Percentiles rank a stretch among this genome's conserved stretches.
Evolutionary conservation across 164 flowering plant species (phyloP).

Genomic region (Magnolia officinalis): DNA sequence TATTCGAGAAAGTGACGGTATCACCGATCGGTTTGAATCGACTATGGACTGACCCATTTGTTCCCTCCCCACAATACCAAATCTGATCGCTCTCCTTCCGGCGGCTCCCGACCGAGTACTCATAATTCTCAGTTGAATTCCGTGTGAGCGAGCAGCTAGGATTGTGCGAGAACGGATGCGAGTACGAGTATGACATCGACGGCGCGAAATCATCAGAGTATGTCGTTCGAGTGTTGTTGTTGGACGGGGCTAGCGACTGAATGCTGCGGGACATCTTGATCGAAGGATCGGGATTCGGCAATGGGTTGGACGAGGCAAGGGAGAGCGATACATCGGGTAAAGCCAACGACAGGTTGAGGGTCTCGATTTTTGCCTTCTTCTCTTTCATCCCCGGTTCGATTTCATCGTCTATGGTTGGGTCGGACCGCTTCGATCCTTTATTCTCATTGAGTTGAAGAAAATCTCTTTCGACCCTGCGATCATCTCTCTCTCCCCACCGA

Average conservation of each 20-base stretch:
- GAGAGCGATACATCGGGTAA: constrained; percentile 76
- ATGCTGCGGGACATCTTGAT: constrained; percentile 39
- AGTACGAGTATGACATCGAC: constrained; percentile 71
- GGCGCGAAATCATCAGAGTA: constrained; percentile 79
- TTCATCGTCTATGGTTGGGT: constrained; percentile 31
- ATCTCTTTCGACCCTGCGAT: constrained; percentile 83
- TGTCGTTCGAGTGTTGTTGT: constrained; percentile 49
- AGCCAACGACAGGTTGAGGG: constrained; percentile 76
- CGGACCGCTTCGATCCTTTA: constrained; percentile 42
- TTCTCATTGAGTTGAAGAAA: constrained; percentile 60
- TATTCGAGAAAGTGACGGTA: constrained; percentile 56
- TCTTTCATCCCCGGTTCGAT: constrained; percentile 34
- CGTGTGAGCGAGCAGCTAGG: constrained; percentile 91
- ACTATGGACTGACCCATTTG: constrained; percentile 96
- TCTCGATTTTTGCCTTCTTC: constrained; percentile 71
- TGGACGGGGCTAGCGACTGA: constrained; percentile 62
- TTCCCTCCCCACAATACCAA: constrained; percentile 94
- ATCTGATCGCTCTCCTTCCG: constrained; percentile 68
- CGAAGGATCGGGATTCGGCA: constrained; percentile 29
- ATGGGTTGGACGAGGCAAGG: constrained; percentile 48
- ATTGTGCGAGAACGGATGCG: constrained; percentile 78
- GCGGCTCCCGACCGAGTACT: constrained; percentile 57
- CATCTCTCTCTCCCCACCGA: constrained; percentile 71
- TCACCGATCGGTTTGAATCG: constrained; percentile 86
- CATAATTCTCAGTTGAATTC: constrained; percentile 73